Conservation (phyloP, 495 filamentous ascomycete species). For the Trichoderma virens region DNA sequence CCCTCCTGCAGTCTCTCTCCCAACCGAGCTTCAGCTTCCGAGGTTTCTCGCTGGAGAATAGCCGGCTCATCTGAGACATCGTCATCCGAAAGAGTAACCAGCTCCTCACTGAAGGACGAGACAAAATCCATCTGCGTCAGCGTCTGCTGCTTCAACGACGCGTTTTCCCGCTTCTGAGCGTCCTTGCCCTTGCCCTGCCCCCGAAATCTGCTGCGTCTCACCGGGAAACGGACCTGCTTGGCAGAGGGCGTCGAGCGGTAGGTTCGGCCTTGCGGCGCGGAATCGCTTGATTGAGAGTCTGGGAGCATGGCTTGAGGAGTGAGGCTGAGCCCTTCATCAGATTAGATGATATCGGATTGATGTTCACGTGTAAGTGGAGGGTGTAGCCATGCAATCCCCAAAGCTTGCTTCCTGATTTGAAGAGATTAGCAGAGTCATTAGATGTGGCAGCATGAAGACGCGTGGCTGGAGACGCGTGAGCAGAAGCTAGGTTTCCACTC, state of each 20-base stretch:
- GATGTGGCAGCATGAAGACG: not conserved
- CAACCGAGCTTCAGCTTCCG: not conserved
- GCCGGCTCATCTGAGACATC: not conserved
- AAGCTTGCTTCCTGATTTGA: not conserved
- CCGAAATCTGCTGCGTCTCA: not conserved
- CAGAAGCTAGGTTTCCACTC: not conserved
- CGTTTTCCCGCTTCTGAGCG: not conserved
- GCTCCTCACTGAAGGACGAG: not conserved
- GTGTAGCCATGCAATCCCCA: not conserved
- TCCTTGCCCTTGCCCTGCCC: not conserved
- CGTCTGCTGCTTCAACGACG: conserved; percentile 3
- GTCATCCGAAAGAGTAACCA: not conserved
- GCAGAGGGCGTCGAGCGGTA: not conserved
- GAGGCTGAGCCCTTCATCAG: not conserved
- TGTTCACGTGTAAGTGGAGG: too few relatives aligned
- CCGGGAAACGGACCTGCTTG: not conserved
- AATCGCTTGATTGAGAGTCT: not conserved
- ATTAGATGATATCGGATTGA: too few relatives aligned
- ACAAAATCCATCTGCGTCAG: not conserved
- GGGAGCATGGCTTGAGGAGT: not conserved
- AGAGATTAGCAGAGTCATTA: not conserved
- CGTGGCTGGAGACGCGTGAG: not conserved
- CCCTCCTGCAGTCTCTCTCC: not conserved
- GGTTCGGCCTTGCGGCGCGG: not conserved
- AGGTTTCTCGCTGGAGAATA: not conserved